These are phyloP conservation scores for Ophiocordyceps sinensis DNA, from an alignment of 2,329 filamentous ascomycete species.

Conservation along the genomic window DNA sequence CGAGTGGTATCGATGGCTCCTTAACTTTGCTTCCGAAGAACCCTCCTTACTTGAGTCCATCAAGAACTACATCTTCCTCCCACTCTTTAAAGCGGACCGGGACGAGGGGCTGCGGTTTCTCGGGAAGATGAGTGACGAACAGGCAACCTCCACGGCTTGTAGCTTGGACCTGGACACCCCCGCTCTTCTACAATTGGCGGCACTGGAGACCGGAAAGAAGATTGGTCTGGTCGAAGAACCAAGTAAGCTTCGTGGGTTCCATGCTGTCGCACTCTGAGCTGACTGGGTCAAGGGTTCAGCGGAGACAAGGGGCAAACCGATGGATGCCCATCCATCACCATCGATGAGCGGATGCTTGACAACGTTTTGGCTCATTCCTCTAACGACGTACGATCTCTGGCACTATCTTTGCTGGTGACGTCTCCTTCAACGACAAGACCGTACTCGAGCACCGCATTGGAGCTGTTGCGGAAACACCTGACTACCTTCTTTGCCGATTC, in stretches of 20 bases:
- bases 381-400: constrained; percentile 59
- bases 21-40: constrained; percentile 31
- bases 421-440: constrained; percentile 63
- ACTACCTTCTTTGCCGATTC: constrained; percentile 65
- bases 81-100: constrained; percentile 45
- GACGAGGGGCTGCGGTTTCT: constrained; percentile 41
- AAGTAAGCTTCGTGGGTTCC: constrained; percentile 21
- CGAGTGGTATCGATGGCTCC: constrained; percentile 43
- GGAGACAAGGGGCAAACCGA: constrained; percentile 5
- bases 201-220: constrained; percentile 59
- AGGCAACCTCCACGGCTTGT: constrained; percentile 28
- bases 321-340: constrained; percentile 14
- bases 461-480: constrained; percentile 49
- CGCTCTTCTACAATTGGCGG: constrained; percentile 46
- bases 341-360: constrained; percentile 31
- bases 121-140: constrained; percentile 37
- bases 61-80: constrained; percentile 49
- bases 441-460: constrained; percentile 47
- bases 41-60: constrained; percentile 43
- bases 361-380: constrained; percentile 40
- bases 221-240: constrained; percentile 55
- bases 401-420: constrained; percentile 64
- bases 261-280: not conserved
- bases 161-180: constrained; percentile 33
- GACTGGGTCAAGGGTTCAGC: constrained; percentile 11